Evolutionary conservation across 495 filamentous ascomycete genomes (phyloP).

Genomic region (Extremus antarcticus): DNA sequence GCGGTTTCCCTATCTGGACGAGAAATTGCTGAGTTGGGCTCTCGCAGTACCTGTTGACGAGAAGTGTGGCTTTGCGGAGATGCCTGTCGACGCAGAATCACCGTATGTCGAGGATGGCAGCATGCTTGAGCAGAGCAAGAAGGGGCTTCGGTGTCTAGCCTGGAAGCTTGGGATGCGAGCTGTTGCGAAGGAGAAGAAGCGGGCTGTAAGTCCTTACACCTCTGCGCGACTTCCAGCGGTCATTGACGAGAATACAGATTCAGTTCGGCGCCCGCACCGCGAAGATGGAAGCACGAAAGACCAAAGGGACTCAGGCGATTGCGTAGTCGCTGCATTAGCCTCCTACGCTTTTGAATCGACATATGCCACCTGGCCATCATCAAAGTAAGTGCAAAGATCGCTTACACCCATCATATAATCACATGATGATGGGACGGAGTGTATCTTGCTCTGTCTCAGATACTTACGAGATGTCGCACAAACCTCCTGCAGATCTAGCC

Average conservation of each 20-base stretch:
- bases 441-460: neutral
- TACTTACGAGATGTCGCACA: constrained; percentile 7
- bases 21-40: constrained; percentile 72
- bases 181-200: constrained; percentile 78
- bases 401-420: no score
- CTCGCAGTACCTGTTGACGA: constrained; percentile 61
- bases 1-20: constrained; percentile 86
- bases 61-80: constrained; percentile 66
- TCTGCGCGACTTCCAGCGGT: neutral
- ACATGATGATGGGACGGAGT: constrained; percentile 9
- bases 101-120: neutral
- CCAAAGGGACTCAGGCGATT: constrained; percentile 29
- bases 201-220: constrained; percentile 47
- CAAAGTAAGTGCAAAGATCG: neutral
- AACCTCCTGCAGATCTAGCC: constrained; percentile 2
- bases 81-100: neutral
- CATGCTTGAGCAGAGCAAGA: constrained; percentile 64
- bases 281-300: constrained; percentile 34
- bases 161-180: constrained; percentile 55
- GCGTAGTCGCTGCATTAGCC: neutral
- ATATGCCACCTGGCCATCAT: neutral
- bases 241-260: constrained; percentile 20
- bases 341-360: no score
- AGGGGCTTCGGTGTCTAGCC: constrained; percentile 67
- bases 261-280: constrained; percentile 36